A percentile compares a stretch with the other conserved stretches of the same genome.
Conservation (phyloP, 495 filamentous ascomycete species). For the Lophiotrema nucula region DNA sequence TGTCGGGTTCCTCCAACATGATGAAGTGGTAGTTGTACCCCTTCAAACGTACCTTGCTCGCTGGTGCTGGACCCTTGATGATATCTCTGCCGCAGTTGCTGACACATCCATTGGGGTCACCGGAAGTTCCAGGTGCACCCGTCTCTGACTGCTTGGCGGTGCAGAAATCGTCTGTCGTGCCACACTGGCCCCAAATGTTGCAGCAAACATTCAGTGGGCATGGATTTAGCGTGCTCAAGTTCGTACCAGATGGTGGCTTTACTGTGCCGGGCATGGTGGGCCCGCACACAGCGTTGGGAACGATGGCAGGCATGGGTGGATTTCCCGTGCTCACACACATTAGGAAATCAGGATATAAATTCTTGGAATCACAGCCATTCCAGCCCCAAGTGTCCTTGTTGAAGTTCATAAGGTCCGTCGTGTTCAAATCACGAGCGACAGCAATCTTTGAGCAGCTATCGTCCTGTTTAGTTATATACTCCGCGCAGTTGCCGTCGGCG, state of each 20-base stretch:
- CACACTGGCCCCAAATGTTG: conserved; percentile 51
- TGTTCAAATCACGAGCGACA: conserved; percentile 38
- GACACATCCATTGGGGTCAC: conserved; percentile 44
- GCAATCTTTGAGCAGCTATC: conserved; percentile 42
- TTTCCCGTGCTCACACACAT: conserved; percentile 53
- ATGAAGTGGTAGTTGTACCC: too few relatives aligned
- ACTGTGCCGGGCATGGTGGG: conserved; percentile 43
- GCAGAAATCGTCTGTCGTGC: conserved; percentile 51
- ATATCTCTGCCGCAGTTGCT: conserved; percentile 49
- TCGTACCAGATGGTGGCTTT: conserved; percentile 7
- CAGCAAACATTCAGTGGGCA: conserved; percentile 24
- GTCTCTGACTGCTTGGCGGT: conserved; percentile 24
- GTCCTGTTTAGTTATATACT: conserved; percentile 37
- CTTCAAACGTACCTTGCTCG: too few relatives aligned
- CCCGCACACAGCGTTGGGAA: conserved; percentile 47
- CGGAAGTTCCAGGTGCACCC: conserved; percentile 44
- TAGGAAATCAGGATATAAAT: conserved; percentile 26
- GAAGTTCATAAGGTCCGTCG: conserved; percentile 39
- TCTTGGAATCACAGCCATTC: conserved; percentile 43
- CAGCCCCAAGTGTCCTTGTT: conserved; percentile 55
- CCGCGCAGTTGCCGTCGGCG: conserved; percentile 46
- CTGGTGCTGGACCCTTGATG: conserved; percentile 25
- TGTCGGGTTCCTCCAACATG: too few relatives aligned
- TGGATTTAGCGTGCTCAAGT: conserved; percentile 27
- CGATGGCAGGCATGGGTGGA: conserved; percentile 47